Base-by-base conservation (phyloP, 1,284 basidiomycete genomes). In the Irpex sp. region DNA sequence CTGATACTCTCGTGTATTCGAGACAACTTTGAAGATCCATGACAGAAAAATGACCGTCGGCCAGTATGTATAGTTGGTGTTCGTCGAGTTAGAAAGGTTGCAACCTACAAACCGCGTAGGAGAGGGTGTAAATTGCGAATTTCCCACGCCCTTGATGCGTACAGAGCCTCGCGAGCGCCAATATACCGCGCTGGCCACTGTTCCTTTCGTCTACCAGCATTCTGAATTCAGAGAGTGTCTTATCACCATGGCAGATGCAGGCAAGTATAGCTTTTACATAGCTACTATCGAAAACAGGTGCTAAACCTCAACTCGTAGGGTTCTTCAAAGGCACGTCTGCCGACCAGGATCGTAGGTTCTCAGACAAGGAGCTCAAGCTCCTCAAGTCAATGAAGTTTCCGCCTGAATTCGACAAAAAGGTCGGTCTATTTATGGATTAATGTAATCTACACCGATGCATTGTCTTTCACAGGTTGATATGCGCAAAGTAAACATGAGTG, bases 381-480 rank as follows among this genome's bases (percentile, higher is more conserved):
- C 86, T 97, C 68, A 94, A 92, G 77, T 78, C 86, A 9, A 92
- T 96, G 78, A 96, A 96, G 77, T 97, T 97, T 73, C 95, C 96
- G 4, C 75, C 91, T 3, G 86, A 93, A 72, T 97, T 98, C 71
- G 89, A 93, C 57, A 89, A 92, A 77, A 96, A 96, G 84, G 94
- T 91, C 48, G 58, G 71, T 65, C 17, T 38, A 1, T 17, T 5
- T 61, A 31, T 17, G 6, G 7, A 31, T 17, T n/a, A 15, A n/a
- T n/a, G 19, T n/a, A 31, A 9, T 34, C 11, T 31, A 8, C 36
- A 36, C 31, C 36, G 11, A 31, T 19, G 19, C 9, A 37, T 21
- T 19, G 51, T 1, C 11, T 61, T 36, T 58, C 4, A 34, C 69
- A 94, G 91, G 94, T 98, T 59, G 96, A 98, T 76, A 92, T 97